Evolutionary conservation across 1,284 basidiomycete species (phyloP).

Genomic region (Apiotrichum sp.): DNA sequence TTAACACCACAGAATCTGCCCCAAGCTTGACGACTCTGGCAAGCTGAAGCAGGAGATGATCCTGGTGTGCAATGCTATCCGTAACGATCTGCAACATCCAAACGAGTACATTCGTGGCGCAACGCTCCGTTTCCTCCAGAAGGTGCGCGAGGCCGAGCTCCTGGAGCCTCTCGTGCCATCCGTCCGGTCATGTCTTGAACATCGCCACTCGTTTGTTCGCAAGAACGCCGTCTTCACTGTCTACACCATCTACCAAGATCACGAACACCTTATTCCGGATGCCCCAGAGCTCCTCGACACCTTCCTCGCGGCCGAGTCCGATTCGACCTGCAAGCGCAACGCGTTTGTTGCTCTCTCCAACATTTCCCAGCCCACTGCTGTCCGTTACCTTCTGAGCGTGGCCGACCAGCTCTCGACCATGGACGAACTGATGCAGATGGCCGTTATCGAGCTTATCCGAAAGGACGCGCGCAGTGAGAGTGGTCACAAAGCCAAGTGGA

Average conservation of each 20-base stretch:
- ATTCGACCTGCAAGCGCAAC: slow-evolving; percentile 95
- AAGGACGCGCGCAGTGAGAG: slow-evolving; percentile 83
- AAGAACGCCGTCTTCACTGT: slow-evolving; percentile 98
- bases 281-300: slow-evolving; percentile 94
- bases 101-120: slow-evolving; percentile 99
- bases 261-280: slow-evolving; percentile 92
- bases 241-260: slow-evolving; percentile 87
- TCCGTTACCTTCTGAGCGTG: slow-evolving; percentile 80
- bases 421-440: slow-evolving; percentile 94
- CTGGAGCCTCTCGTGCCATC: slow-evolving; percentile 94
- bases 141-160: slow-evolving; percentile 88
- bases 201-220: slow-evolving; percentile 95
- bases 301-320: slow-evolving; percentile 94
- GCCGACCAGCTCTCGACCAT: slow-evolving; percentile 77
- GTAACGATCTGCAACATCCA: slow-evolving; percentile 98
- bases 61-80: slow-evolving; percentile 94
- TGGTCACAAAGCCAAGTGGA: slow-evolving; percentile 77
- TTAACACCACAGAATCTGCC: slow-evolving; percentile 60
- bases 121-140: slow-evolving; percentile 92
- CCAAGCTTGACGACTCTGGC: slow-evolving; percentile 93
- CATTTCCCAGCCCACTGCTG: slow-evolving; percentile 81
- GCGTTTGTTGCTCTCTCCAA: slow-evolving; percentile 92
- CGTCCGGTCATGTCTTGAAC: slow-evolving; percentile 89
- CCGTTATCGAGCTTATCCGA: slow-evolving; percentile 89
- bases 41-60: slow-evolving; percentile 99